These are phyloP conservation scores for Didymellaceae sp. DNA, from an alignment of 2,329 filamentous ascomycete species.

Conservation along the genomic window DNA sequence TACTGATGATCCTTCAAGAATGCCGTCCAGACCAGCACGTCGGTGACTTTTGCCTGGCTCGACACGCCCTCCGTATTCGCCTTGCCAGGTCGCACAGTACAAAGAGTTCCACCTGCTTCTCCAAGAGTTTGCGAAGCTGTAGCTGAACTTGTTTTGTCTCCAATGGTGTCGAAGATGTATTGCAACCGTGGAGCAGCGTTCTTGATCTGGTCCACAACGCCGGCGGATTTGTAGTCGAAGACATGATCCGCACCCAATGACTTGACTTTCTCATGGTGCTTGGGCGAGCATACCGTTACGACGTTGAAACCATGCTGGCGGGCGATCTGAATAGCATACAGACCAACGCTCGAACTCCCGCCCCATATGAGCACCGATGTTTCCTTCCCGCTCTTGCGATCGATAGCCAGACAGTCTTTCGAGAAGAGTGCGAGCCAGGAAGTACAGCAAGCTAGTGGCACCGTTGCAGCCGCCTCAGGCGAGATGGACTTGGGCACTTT, in stretches of 20 bases:
- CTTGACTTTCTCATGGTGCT: conserved; percentile 23
- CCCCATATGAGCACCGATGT: conserved; percentile 52
- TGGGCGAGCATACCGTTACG: conserved; percentile 22
- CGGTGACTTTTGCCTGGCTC: conserved; percentile 44
- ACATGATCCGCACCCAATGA: conserved; percentile 19
- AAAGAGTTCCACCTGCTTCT: conserved; percentile 32
- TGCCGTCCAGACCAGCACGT: conserved; percentile 54
- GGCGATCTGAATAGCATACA: conserved; percentile 27
- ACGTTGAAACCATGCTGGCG: conserved; percentile 18
- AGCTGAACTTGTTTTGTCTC: conserved; percentile 46
- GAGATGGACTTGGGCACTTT: conserved; percentile 44
- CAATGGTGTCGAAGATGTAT: conserved; percentile 55
- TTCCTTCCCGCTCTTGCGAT: conserved; percentile 17
- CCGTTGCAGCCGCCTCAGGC: conserved; percentile 44
- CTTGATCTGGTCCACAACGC: conserved; percentile 52
- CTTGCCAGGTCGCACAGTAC: conserved; percentile 53
- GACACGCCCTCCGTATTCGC: conserved; percentile 48
- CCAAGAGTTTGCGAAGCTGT: conserved; percentile 41
- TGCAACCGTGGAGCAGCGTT: conserved; percentile 21
- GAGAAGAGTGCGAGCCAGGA: conserved; percentile 52
- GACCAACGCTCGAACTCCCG: conserved; percentile 48
- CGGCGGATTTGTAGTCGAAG: conserved; percentile 54
- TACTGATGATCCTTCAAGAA: conserved; percentile 53
- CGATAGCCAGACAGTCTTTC: conserved; percentile 46
- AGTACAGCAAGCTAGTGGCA: conserved; percentile 51